These are phyloP conservation scores for Suhomyces sp. DNA, from an alignment of 805 yeast species.

Conservation along the genomic window DNA sequence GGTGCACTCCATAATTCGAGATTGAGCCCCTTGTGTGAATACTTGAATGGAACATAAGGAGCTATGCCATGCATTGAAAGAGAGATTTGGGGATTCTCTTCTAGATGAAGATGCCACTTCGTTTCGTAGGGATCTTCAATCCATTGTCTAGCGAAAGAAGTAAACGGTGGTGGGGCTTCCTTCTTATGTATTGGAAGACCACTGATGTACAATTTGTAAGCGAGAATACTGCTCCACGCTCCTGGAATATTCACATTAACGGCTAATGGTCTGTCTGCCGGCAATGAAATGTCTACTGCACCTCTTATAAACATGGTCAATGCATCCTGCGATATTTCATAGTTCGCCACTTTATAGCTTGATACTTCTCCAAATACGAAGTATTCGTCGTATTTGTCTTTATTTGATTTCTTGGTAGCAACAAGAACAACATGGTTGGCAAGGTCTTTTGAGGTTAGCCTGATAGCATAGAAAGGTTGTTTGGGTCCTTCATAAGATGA, in stretches of 20 bases:
- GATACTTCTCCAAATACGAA: constrained; percentile 39
- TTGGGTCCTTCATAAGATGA: constrained; percentile 54
- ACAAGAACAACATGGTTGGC: constrained; percentile 49
- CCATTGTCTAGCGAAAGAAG: constrained; percentile 69
- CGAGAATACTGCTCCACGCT: constrained; percentile 60
- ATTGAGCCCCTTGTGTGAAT: constrained; percentile 21
- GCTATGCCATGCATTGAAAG: constrained; percentile 61
- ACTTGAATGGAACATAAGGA: constrained; percentile 60
- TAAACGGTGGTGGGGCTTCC: constrained; percentile 27
- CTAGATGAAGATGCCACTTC: constrained; percentile 68
- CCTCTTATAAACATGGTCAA: constrained; percentile 38
- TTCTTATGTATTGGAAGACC: constrained; percentile 8
- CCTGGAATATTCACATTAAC: constrained; percentile 50
- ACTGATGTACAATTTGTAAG: constrained; percentile 40
- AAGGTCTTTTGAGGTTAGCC: constrained; percentile 38
- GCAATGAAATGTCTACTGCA: constrained; percentile 41
- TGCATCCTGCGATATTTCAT: constrained; percentile 26
- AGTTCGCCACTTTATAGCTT: constrained; percentile 18
- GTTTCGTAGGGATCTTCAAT: constrained; percentile 65
- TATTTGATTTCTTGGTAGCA: constrained; percentile 33
- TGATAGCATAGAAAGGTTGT: constrained; percentile 49
- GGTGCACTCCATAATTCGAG: constrained; percentile 41
- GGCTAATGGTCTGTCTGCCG: constrained; percentile 42
- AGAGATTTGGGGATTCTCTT: constrained; percentile 25
- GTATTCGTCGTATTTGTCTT: constrained; percentile 16